Conservation (phyloP, 1,284 basidiomycete species). For the Austroboletus niveus region DNA sequence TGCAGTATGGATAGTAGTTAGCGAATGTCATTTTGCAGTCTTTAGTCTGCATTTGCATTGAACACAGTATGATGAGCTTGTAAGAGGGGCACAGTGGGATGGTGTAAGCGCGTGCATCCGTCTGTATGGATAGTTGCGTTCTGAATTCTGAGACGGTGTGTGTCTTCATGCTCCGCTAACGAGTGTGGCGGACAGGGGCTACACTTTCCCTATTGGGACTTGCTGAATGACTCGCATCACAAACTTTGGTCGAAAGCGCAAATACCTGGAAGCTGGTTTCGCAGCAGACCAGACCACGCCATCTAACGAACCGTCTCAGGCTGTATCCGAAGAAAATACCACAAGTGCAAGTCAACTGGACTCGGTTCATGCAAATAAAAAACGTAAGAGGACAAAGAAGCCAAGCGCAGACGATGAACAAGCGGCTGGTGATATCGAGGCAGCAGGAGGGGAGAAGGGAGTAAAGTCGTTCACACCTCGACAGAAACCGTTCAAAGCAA, state of each 20-base stretch:
- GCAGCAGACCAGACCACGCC: slow-evolving; percentile 12
- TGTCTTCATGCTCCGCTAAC: too few species aligned
- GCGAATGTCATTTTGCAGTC: too few species aligned
- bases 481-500: slow-evolving; percentile 2
- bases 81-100: too few species aligned
- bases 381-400: slow-evolving; percentile 39
- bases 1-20: too few species aligned
- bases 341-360: slow-evolving; percentile 9
- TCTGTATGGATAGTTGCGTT: too few species aligned
- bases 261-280: slow-evolving; percentile 66
- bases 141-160: too few species aligned
- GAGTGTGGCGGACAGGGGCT: slow-evolving; percentile 3
- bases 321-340: slow-evolving; percentile 1
- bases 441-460: background rate
- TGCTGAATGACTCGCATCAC: slow-evolving; percentile 63
- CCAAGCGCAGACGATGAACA: slow-evolving; percentile 22
- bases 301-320: background rate
- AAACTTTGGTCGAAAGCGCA: slow-evolving; percentile 67
- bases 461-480: background rate
- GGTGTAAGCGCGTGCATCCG: too few species aligned
- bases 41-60: too few species aligned
- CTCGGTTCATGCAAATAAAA: slow-evolving; percentile 39
- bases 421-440: background rate
- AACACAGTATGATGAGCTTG: too few species aligned
- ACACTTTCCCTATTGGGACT: background rate